Percentiles rank a stretch among this genome's conserved stretches.
phyloP scores from a whole-genome alignment of 352 stramenopile genomes.

The Phytophthora colocasiae region DNA sequence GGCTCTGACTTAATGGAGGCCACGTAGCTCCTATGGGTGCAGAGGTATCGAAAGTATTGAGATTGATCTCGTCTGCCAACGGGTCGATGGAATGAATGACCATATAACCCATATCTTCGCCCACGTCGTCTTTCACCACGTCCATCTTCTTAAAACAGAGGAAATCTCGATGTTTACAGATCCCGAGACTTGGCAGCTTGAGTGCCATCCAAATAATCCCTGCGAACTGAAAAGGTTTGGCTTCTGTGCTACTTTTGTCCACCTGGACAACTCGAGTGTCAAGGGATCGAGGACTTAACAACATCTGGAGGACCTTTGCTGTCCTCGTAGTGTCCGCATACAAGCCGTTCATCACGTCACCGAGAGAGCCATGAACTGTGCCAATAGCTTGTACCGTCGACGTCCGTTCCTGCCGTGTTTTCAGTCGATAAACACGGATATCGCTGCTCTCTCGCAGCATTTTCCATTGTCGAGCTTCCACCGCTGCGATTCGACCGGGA shows the following conservation, averaged over 20 bases:
- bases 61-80: constrained; percentile 35
- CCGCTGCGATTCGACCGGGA: constrained; percentile 3
- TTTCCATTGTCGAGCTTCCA: constrained; percentile 61
- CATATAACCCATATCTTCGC: constrained; percentile 74
- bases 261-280: constrained; percentile 74
- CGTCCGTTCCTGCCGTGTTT: constrained; percentile 48
- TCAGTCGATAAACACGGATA: constrained; percentile 65
- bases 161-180: constrained; percentile 77
- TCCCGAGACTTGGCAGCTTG: constrained; percentile 54
- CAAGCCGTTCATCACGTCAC: constrained; percentile 79
- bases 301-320: constrained; percentile 61
- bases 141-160: constrained; percentile 87
- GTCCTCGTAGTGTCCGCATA: constrained; percentile 82
- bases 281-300: constrained; percentile 63
- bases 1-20: constrained; percentile 21
- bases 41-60: constrained; percentile 25
- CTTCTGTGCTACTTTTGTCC: constrained; percentile 63
- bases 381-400: constrained; percentile 66
- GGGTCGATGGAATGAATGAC: constrained; percentile 76
- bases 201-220: constrained; percentile 78
- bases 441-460: constrained; percentile 67
- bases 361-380: constrained; percentile 65
- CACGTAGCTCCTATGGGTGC: constrained; percentile 33
- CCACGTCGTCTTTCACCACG: constrained; percentile 55
- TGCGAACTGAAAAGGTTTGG: constrained; percentile 73